Percentiles rank a stretch among this genome's conserved stretches.
Conservation (phyloP, 768 basidiomycete genomes). For the Clathrus columnatus region DNA sequence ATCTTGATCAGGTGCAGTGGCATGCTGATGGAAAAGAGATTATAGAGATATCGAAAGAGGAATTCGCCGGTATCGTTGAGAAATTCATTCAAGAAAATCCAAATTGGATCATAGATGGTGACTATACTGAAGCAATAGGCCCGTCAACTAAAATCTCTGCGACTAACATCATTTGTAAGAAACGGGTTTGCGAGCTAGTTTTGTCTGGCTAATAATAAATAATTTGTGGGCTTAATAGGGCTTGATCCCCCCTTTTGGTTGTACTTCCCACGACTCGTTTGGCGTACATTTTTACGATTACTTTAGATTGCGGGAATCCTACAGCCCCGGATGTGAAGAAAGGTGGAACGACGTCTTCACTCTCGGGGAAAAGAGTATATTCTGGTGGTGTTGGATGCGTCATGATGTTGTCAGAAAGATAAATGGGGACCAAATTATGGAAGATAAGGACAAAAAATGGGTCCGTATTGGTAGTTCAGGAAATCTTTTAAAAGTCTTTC, state of each 20-base stretch:
- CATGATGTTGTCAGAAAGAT: slow-evolving; percentile 27
- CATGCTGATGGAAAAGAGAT: slow-evolving; percentile 4
- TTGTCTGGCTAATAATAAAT: neutral
- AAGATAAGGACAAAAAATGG: slow-evolving; percentile 33
- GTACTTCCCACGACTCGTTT: slow-evolving; percentile 52
- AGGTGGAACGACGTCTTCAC: slow-evolving; percentile 34
- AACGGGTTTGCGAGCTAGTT: neutral
- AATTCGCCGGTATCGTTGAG: neutral
- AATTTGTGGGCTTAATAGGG: slow-evolving; percentile 32
- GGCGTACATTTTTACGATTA: slow-evolving; percentile 43
- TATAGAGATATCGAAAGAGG: neutral
- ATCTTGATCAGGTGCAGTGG: slow-evolving; percentile 3
- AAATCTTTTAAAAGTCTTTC: too few species aligned
- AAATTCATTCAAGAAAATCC: neutral
- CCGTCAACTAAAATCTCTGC: neutral
- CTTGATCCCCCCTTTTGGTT: slow-evolving; percentile 55
- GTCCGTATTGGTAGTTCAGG: slow-evolving; percentile 45
- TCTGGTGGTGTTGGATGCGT: slow-evolving; percentile 41
- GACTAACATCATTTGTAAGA: slow-evolving; percentile 3
- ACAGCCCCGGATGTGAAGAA: slow-evolving; percentile 44
- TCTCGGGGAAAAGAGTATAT: slow-evolving; percentile 35
- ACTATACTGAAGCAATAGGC: neutral
- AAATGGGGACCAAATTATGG: slow-evolving; percentile 22
- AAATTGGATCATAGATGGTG: slow-evolving; percentile 8
- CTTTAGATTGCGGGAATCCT: slow-evolving; percentile 26